A percentile compares a stretch with the other conserved stretches of the same genome.
These are phyloP conservation scores for Rachicladosporium sp. DNA, from an alignment of 2,329 filamentous ascomycete genomes.

Conservation along the genomic window DNA sequence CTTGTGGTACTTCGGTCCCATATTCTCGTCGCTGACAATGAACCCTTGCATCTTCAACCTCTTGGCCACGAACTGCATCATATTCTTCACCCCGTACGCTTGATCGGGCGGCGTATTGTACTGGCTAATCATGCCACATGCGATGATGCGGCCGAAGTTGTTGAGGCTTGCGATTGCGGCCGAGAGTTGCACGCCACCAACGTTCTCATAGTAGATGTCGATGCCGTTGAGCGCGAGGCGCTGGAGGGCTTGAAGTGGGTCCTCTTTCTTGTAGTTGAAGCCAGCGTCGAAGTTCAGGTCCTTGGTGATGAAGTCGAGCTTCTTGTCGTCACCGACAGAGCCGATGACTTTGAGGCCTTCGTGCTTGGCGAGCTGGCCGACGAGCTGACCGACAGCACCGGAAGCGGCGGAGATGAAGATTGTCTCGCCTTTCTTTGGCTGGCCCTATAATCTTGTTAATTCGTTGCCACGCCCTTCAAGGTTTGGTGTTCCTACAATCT, in stretches of 20 bases:
- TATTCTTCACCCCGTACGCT: slow-evolving; percentile 53
- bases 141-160: slow-evolving; percentile 52
- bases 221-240: slow-evolving; percentile 65
- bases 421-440: slow-evolving; percentile 65
- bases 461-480: too few relatives aligned
- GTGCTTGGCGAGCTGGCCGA: slow-evolving; percentile 72
- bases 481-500: slow-evolving; percentile 33
- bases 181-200: slow-evolving; percentile 59
- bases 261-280: slow-evolving; percentile 85
- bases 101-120: slow-evolving; percentile 55
- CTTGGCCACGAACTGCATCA: slow-evolving; percentile 54
- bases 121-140: slow-evolving; percentile 56
- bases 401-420: slow-evolving; percentile 73
- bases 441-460: slow-evolving; percentile 28
- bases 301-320: slow-evolving; percentile 8
- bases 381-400: slow-evolving; percentile 70
- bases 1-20: slow-evolving; percentile 52
- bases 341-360: slow-evolving; percentile 70
- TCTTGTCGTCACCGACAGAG: slow-evolving; percentile 62
- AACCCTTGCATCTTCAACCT: slow-evolving; percentile 63
- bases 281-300: slow-evolving; percentile 65
- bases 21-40: slow-evolving; percentile 53
- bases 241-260: slow-evolving; percentile 51
- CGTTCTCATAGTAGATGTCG: slow-evolving; percentile 76
- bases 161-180: slow-evolving; percentile 56